A percentile compares a stretch with the other conserved stretches of the same genome.
Evolutionary conservation across 2,329 filamentous ascomycete genomes (phyloP).

Genomic region (Verticillium alfalfae): DNA sequence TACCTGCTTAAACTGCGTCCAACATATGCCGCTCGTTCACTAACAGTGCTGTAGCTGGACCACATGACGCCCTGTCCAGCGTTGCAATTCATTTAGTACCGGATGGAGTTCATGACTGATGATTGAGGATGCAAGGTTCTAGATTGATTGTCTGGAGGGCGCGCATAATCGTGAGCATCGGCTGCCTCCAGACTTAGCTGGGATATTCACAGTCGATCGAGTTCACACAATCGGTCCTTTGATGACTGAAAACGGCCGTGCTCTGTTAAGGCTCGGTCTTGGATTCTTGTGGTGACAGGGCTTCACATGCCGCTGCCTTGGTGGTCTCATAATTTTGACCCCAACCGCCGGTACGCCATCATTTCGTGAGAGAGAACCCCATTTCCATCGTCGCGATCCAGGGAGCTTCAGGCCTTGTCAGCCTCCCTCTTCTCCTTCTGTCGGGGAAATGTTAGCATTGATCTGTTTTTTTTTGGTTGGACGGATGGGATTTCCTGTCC

Average conservation of each 20-base stretch:
- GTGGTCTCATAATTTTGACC: background rate
- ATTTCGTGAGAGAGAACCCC: background rate
- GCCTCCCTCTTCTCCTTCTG: constrained; percentile 1
- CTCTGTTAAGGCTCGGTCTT: background rate
- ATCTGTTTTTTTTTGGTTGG: too few species aligned
- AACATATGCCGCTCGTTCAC: too few species aligned
- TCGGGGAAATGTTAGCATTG: background rate
- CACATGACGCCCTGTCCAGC: too few species aligned
- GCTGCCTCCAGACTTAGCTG: background rate
- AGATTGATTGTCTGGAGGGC: too few species aligned
- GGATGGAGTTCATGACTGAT: too few species aligned
- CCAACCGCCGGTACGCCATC: background rate
- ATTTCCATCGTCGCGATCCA: background rate
- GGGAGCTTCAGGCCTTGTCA: background rate
- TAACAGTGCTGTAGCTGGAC: too few species aligned
- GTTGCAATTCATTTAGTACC: too few species aligned
- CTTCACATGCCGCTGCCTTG: background rate
- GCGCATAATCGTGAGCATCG: too few species aligned
- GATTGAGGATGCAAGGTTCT: too few species aligned
- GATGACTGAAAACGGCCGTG: background rate
- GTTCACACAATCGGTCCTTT: background rate
- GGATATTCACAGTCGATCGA: background rate
- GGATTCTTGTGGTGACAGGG: background rate
- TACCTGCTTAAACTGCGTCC: too few species aligned
- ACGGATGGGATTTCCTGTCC: constrained; percentile 6